Evolutionary conservation across 2,329 filamentous ascomycete species (phyloP).

Genomic region (Nigrospora oryzae): DNA sequence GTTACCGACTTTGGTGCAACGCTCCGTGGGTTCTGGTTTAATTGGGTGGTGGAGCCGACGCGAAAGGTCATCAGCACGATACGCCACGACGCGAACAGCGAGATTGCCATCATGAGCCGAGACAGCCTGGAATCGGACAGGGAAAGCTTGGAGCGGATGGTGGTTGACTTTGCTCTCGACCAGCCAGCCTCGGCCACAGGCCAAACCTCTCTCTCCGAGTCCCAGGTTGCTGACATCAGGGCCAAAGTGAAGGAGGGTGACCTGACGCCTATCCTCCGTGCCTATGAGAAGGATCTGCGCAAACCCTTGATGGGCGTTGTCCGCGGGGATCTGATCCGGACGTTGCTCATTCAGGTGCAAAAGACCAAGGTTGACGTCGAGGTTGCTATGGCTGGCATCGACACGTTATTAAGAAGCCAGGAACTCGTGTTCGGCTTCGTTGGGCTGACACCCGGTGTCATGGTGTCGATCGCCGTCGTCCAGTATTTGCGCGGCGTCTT

Average conservation of each 20-base stretch:
- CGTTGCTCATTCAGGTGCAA: slow-evolving; percentile 90
- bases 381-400: slow-evolving; percentile 91
- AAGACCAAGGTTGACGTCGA: slow-evolving; percentile 99
- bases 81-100: slow-evolving; percentile 82
- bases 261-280: slow-evolving; percentile 80
- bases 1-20: slow-evolving; percentile 71
- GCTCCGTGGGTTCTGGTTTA: slow-evolving; percentile 82
- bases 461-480: slow-evolving; percentile 69
- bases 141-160: slow-evolving; percentile 92
- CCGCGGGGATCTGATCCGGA: slow-evolving; percentile 78
- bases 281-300: slow-evolving; percentile 83
- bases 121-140: slow-evolving; percentile 85
- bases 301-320: slow-evolving; percentile 76
- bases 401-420: slow-evolving; percentile 88
- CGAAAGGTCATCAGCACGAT: slow-evolving; percentile 85
- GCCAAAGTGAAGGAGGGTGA: slow-evolving; percentile 83
- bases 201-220: slow-evolving; percentile 47
- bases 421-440: slow-evolving; percentile 98
- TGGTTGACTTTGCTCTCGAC: slow-evolving; percentile 87
- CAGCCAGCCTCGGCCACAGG: slow-evolving; percentile 57
- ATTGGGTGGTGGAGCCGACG: slow-evolving; percentile 87
- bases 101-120: slow-evolving; percentile 94
- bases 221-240: slow-evolving; percentile 66
- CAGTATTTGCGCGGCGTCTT: slow-evolving; percentile 65
- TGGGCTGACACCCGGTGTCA: slow-evolving; percentile 83